Percentiles rank a stretch among this genome's conserved stretches.
These are phyloP conservation scores for Venturia carpophila DNA, from an alignment of 2,329 filamentous ascomycete species.

Conservation along the genomic window DNA sequence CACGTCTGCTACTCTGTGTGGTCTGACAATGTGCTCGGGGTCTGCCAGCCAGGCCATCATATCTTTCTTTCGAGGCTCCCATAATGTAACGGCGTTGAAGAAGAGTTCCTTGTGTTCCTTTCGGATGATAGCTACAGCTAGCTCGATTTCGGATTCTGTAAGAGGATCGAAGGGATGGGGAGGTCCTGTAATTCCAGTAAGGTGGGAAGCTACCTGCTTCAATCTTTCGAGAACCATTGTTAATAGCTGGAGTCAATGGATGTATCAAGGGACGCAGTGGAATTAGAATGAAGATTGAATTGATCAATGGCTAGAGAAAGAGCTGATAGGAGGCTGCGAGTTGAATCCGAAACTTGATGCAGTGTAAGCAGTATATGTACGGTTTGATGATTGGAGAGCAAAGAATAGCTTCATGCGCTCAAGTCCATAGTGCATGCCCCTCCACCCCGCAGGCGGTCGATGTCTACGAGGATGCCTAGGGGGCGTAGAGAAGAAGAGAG, in stretches of 20 bases:
- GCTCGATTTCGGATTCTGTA: constrained; percentile 62
- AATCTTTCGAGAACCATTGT: constrained; percentile 51
- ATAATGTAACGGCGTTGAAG: constrained; percentile 81
- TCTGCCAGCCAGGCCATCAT: constrained; percentile 73
- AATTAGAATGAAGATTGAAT: not conserved
- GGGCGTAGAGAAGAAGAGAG: not conserved
- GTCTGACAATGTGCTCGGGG: constrained; percentile 52
- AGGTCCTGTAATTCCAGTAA: constrained; percentile 46
- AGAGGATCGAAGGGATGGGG: constrained; percentile 76
- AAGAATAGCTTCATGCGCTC: not conserved
- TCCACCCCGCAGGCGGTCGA: not conserved
- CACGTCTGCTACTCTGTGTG: constrained; percentile 68
- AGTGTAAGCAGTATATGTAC: constrained; percentile 6
- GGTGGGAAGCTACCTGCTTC: constrained; percentile 55
- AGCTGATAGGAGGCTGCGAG: not conserved
- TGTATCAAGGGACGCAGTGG: not conserved
- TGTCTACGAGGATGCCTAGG: not conserved
- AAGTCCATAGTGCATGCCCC: constrained; percentile 1
- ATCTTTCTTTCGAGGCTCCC: constrained; percentile 76
- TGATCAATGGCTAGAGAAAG: not conserved
- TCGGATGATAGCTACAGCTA: constrained; percentile 59
- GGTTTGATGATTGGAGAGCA: not conserved
- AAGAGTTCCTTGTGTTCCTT: constrained; percentile 62
- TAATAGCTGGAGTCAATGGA: not conserved
- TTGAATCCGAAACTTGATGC: not conserved